Evolutionary conservation across 2,329 filamentous ascomycete genomes (phyloP).

Genomic region (Davidsoniella eucalypti): DNA sequence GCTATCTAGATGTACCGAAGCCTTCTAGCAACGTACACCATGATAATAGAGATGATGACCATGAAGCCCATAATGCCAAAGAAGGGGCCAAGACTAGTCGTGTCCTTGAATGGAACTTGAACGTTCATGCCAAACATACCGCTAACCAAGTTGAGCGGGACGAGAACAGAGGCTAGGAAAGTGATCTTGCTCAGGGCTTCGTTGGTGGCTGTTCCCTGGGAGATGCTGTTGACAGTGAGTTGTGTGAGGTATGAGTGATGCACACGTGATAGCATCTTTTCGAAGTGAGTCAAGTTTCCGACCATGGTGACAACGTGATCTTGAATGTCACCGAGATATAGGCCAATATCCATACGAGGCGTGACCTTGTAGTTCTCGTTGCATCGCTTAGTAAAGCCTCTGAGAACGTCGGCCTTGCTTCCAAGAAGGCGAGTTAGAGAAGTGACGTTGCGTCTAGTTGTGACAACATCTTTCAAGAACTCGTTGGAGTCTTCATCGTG

Average conservation of each 20-base stretch:
- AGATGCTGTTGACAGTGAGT: slow-evolving; percentile 79
- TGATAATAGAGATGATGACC: slow-evolving; percentile 31
- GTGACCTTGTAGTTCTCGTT: slow-evolving; percentile 95
- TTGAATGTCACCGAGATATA: slow-evolving; percentile 95
- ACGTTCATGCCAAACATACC: slow-evolving; percentile 85
- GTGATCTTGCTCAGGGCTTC: slow-evolving; percentile 89
- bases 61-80: slow-evolving; percentile 37
- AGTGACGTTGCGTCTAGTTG: slow-evolving; percentile 87
- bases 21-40: slow-evolving; percentile 29
- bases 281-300: slow-evolving; percentile 85
- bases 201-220: slow-evolving; percentile 77
- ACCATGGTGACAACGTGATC: slow-evolving; percentile 99
- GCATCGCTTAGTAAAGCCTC: slow-evolving; percentile 94
- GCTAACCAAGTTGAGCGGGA: slow-evolving; percentile 85
- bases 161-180: slow-evolving; percentile 82
- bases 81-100: slow-evolving; percentile 37
- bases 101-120: slow-evolving; percentile 43
- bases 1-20: slow-evolving; percentile 28
- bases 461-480: slow-evolving; percentile 77
- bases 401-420: slow-evolving; percentile 96
- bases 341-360: slow-evolving; percentile 85
- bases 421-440: slow-evolving; percentile 81
- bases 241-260: slow-evolving; percentile 96
- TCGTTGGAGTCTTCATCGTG: slow-evolving; percentile 76
- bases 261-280: slow-evolving; percentile 88